Conservation (phyloP, 2,329 filamentous ascomycete species). For the Dactylella cylindrospora region DNA sequence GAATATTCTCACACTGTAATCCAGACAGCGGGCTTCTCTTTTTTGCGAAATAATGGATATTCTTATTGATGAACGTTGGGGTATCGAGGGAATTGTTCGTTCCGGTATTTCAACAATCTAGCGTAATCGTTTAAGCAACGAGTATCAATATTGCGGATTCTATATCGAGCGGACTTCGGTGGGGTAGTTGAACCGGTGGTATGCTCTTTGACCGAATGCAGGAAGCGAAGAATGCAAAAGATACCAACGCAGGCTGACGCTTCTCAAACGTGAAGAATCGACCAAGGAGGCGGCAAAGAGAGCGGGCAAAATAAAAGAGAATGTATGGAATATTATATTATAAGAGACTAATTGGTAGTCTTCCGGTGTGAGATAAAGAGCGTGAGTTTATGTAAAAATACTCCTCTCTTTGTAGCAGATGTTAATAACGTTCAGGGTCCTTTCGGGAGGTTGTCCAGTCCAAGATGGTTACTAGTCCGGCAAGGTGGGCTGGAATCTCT, state of each 20-base stretch:
- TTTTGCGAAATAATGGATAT: conserved; percentile 6
- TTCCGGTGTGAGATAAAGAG: conserved; percentile 36
- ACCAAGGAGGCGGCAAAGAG: no score
- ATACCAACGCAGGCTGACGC: conserved; percentile 41
- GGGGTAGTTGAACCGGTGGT: conserved; percentile 43
- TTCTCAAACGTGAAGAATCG: conserved; percentile 44
- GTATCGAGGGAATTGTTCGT: conserved; percentile 15
- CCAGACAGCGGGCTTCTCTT: conserved; percentile 43
- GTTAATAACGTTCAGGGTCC: no score
- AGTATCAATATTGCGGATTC: no score
- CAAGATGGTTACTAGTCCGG: conserved; percentile 29
- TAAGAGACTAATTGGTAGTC: conserved; percentile 14
- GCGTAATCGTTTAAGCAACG: no score
- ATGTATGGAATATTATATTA: conserved; percentile 24
- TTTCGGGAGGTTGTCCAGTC: no score
- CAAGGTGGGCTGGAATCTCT: conserved; percentile 1
- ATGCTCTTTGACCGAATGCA: conserved; percentile 45
- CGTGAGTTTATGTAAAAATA: conserved; percentile 38
- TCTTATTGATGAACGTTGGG: conserved; percentile 28
- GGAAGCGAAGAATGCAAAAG: conserved; percentile 45
- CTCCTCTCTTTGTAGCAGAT: conserved; percentile 41
- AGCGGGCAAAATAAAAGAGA: conserved; percentile 22
- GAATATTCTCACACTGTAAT: conserved; percentile 36
- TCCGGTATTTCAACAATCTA: no score
- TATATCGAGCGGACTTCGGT: conserved; percentile 16